phyloP scores from a whole-genome alignment of 768 basidiomycete genomes.

The Kwoniella bestiolae region DNA sequence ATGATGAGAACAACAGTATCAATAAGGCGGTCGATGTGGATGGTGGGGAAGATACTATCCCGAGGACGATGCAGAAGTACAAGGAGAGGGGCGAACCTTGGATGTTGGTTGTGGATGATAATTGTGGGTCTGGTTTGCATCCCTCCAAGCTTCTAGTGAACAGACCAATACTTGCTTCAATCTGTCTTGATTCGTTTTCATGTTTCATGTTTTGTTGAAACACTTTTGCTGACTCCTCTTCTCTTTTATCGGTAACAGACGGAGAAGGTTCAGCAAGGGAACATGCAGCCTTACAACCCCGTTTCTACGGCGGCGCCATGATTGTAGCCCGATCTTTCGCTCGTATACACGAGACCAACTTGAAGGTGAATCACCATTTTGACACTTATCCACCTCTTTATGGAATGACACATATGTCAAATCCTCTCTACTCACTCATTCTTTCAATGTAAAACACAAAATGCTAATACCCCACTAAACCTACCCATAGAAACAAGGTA shows the following conservation, averaged over 20 bases:
- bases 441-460: too few species aligned
- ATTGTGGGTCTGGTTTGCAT: constrained; percentile 53
- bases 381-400: background rate
- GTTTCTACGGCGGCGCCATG: constrained; percentile 87
- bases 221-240: background rate
- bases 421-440: too few species aligned
- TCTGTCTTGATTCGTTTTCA: too few species aligned
- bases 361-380: constrained; percentile 68
- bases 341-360: constrained; percentile 96
- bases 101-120: constrained; percentile 90
- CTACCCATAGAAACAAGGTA: constrained; percentile 97
- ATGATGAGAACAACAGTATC: constrained; percentile 91
- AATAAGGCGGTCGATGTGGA: constrained; percentile 86
- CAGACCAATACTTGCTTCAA: too few species aligned
- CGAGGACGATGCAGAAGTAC: constrained; percentile 84
- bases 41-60: constrained; percentile 73
- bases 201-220: too few species aligned
- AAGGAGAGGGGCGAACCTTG: constrained; percentile 83
- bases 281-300: constrained; percentile 94
- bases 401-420: background rate
- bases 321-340: constrained; percentile 94
- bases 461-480: too few species aligned
- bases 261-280: constrained; percentile 98
- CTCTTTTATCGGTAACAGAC: constrained; percentile 57
- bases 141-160: too few species aligned